A percentile compares a stretch with the other conserved stretches of the same genome.
phyloP scores from a whole-genome alignment of 2,329 filamentous ascomycete species.

The Colletotrichum camelliae region DNA sequence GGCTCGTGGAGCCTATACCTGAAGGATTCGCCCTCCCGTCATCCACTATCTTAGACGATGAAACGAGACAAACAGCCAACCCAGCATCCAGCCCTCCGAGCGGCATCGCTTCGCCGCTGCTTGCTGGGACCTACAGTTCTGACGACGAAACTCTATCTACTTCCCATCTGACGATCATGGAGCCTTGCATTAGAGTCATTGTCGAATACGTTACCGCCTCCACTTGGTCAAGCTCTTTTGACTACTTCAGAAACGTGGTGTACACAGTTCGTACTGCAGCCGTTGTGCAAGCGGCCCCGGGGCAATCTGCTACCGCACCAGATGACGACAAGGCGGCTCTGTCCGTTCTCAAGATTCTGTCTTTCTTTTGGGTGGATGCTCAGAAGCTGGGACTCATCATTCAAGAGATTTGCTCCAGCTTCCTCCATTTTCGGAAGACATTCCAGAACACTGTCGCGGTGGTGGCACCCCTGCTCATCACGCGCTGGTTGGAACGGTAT shows the following conservation, averaged over 20 bases:
- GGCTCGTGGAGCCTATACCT: constrained; percentile 63
- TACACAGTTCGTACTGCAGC: constrained; percentile 53
- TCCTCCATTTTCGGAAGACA: constrained; percentile 68
- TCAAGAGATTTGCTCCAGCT: constrained; percentile 70
- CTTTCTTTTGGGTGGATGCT: constrained; percentile 69
- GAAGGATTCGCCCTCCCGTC: constrained; percentile 63
- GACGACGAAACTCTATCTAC: constrained; percentile 34
- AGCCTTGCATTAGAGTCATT: constrained; percentile 59
- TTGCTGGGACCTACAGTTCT: constrained; percentile 31
- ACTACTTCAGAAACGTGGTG: constrained; percentile 60
- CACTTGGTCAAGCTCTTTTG: constrained; percentile 65
- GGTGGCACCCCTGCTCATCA: constrained; percentile 66
- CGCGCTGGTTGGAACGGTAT: constrained; percentile 69
- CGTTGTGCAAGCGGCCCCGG: constrained; percentile 41
- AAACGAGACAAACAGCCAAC: constrained; percentile 34
- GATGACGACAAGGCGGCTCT: constrained; percentile 60
- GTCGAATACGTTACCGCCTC: constrained; percentile 70
- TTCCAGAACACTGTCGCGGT: constrained; percentile 70
- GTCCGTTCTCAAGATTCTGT: constrained; percentile 62
- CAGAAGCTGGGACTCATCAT: constrained; percentile 66
- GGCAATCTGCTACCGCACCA: constrained; percentile 40
- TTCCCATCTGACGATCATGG: constrained; percentile 51
- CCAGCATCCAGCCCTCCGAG: neutral
- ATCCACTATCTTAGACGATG: constrained; percentile 62
- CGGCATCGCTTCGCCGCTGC: constrained; percentile 27